Percentiles rank a stretch among this genome's conserved stretches.
phyloP scores from a whole-genome alignment of 129 eudicot genomes.

The Smallanthus sonchifolius region DNA sequence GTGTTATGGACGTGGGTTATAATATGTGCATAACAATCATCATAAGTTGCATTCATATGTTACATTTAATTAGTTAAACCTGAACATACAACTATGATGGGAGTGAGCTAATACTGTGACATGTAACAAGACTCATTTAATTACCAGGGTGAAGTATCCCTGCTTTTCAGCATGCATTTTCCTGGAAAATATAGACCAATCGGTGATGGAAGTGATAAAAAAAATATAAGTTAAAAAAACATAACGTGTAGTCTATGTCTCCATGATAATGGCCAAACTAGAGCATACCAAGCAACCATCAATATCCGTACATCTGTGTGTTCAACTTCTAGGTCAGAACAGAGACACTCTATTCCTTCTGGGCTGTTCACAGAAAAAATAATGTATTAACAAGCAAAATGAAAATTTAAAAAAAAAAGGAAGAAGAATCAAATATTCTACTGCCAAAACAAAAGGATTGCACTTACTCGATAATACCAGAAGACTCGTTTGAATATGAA shows the following conservation, averaged over 20 bases:
- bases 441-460: neutral
- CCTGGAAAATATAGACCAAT: slow-evolving; percentile 41
- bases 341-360: slow-evolving; percentile 83
- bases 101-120: neutral
- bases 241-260: neutral
- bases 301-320: slow-evolving; percentile 84
- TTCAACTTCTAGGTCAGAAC: slow-evolving; percentile 87
- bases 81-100: neutral
- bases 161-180: slow-evolving; percentile 94
- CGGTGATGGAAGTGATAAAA: slow-evolving; percentile 2
- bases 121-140: slow-evolving; percentile 11
- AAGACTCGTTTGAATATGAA: slow-evolving; percentile 58
- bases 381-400: slow-evolving; percentile 16
- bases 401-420: neutral
- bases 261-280: neutral
- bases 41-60: neutral
- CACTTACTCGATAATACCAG: slow-evolving; percentile 86
- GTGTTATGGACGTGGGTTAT: neutral
- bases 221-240: neutral
- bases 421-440: neutral
- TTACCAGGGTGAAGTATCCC: slow-evolving; percentile 90
- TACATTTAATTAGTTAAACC: neutral
- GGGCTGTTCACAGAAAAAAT: slow-evolving; percentile 49
- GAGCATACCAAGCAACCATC: slow-evolving; percentile 92
- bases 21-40: slow-evolving; percentile 9